Conservation (phyloP, 2,329 filamentous ascomycete species). For the Clarireedia hainanense region DNA sequence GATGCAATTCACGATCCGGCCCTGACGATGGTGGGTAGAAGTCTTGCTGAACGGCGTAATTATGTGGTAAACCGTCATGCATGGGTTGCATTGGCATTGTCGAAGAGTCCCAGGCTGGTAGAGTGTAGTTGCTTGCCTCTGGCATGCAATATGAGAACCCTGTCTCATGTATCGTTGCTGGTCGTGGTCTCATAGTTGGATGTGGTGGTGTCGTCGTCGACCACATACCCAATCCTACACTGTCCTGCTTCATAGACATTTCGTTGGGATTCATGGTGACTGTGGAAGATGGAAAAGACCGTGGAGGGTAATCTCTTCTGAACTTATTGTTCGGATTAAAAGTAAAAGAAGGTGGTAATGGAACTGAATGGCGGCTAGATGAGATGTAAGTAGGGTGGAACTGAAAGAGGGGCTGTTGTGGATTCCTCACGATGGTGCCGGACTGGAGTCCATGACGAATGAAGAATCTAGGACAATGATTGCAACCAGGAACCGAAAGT, state of each 20-base stretch:
- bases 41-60: slow-evolving; percentile 51
- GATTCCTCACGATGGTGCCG: slow-evolving; percentile 44
- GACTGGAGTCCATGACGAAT: slow-evolving; percentile 43
- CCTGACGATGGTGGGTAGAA: slow-evolving; percentile 44
- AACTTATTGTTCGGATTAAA: slow-evolving; percentile 43
- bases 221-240: slow-evolving; percentile 43
- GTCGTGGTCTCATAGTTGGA: slow-evolving; percentile 38
- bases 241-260: slow-evolving; percentile 40
- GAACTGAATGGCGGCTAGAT: slow-evolving; percentile 40
- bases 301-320: slow-evolving; percentile 37
- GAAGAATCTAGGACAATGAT: slow-evolving; percentile 22
- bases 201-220: slow-evolving; percentile 44
- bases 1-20: slow-evolving; percentile 39
- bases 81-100: slow-evolving; percentile 37
- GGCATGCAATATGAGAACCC: slow-evolving; percentile 51
- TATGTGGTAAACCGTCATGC: slow-evolving; percentile 41
- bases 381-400: slow-evolving; percentile 32
- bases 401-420: slow-evolving; percentile 20
- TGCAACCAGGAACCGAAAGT: slow-evolving; percentile 16
- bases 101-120: slow-evolving; percentile 51
- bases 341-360: slow-evolving; percentile 39
- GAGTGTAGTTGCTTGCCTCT: slow-evolving; percentile 40
- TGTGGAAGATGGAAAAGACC: slow-evolving; percentile 33
- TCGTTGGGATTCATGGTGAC: slow-evolving; percentile 45
- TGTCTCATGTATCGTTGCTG: slow-evolving; percentile 50